Evolutionary conservation across 306 rosid species (phyloP).

Genomic region (Pyrus bretschneideri): DNA sequence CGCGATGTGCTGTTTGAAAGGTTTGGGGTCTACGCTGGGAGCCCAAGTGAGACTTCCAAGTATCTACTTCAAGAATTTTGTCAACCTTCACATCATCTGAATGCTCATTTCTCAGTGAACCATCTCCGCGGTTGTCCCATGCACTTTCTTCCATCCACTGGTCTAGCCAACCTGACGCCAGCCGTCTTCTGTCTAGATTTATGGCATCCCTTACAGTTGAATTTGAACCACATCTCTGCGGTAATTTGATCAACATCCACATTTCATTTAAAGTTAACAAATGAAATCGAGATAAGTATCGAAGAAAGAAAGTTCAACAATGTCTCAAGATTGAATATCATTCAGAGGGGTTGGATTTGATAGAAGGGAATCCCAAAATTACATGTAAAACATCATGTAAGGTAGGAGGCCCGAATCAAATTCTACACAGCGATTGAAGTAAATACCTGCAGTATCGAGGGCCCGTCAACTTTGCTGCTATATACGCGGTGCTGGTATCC

Average conservation of each 20-base stretch:
- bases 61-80: conserved; percentile 94
- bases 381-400: background rate
- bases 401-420: background rate
- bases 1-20: conserved; percentile 36
- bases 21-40: conserved; percentile 34
- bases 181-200: conserved; percentile 31
- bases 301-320: background rate
- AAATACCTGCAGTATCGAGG: conserved; percentile 67
- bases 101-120: conserved; percentile 28
- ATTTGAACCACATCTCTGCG: conserved; percentile 80
- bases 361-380: background rate
- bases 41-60: conserved; percentile 78
- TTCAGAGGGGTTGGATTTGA: background rate
- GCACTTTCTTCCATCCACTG: conserved; percentile 87
- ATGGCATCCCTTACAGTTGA: conserved; percentile 46
- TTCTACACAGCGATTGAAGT: background rate
- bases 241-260: conserved; percentile 6
- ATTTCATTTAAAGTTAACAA: background rate
- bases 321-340: background rate
- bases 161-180: conserved; percentile 59
- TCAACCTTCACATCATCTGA: conserved; percentile 61
- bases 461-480: conserved; percentile 53
- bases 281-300: background rate
- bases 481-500: conserved; percentile 33
- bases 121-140: conserved; percentile 30